phyloP scores from a whole-genome alignment of 2,329 filamentous ascomycete genomes.

The Aspergillus pseudoterreus region DNA sequence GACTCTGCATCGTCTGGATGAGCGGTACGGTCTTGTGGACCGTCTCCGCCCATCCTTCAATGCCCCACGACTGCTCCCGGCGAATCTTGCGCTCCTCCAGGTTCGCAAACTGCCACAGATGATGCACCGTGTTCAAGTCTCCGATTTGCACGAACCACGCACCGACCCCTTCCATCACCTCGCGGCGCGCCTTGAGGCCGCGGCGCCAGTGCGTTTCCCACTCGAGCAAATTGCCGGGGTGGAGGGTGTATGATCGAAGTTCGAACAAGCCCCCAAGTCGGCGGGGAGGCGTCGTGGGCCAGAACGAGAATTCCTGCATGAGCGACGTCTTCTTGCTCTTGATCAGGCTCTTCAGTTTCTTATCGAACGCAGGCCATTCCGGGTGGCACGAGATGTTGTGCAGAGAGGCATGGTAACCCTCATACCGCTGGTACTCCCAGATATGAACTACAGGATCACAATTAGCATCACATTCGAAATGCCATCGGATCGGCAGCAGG shows the following conservation, averaged over 20 bases:
- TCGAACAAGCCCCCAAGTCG: constrained; percentile 91
- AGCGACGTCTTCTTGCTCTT: constrained; percentile 79
- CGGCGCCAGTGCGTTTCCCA: constrained; percentile 99
- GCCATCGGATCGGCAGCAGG: neutral
- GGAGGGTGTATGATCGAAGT: constrained; percentile 90
- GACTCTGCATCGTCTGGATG: constrained; percentile 94
- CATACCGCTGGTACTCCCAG: constrained; percentile 98
- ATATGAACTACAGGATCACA: constrained; percentile 75
- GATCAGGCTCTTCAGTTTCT: constrained; percentile 80
- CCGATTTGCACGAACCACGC: constrained; percentile 99
- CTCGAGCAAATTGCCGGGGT: constrained; percentile 91
- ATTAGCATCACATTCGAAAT: constrained; percentile 22
- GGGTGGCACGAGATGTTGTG: constrained; percentile 79
- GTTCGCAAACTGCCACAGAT: constrained; percentile 98
- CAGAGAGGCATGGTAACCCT: constrained; percentile 90
- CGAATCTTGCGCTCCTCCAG: constrained; percentile 87
- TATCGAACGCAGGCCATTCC: constrained; percentile 79
- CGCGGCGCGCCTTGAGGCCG: constrained; percentile 81
- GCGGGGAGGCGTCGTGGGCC: constrained; percentile 90
- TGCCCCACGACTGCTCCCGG: constrained; percentile 90
- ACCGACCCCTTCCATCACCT: constrained; percentile 97
- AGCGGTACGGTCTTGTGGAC: constrained; percentile 98
- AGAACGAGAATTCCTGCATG: constrained; percentile 99
- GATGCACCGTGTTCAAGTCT: constrained; percentile 94
- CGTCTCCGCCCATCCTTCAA: constrained; percentile 94